Evolutionary conservation across 2,329 filamentous ascomycete species (phyloP).

Genomic region (Microdochium paspali): DNA sequence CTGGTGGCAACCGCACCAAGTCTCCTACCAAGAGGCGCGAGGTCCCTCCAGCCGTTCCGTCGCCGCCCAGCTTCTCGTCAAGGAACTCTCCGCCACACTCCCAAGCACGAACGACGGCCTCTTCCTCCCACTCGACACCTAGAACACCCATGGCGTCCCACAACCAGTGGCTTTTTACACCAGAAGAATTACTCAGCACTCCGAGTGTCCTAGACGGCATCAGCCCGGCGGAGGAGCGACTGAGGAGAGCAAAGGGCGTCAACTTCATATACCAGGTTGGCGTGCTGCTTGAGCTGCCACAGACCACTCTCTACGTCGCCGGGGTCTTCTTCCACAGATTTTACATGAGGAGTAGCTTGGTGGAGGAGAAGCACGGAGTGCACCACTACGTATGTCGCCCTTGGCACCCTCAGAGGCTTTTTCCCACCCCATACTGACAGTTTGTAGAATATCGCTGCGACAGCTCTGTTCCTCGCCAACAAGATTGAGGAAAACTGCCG

Average conservation of each 20-base stretch:
- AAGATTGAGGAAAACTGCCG: slow-evolving; percentile 97
- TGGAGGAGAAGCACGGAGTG: slow-evolving; percentile 63
- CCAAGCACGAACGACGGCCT: slow-evolving; percentile 30
- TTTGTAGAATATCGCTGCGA: slow-evolving; percentile 70
- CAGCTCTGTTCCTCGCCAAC: slow-evolving; percentile 84
- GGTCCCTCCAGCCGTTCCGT: slow-evolving; percentile 52
- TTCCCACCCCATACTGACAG: not conserved
- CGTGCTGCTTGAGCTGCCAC: slow-evolving; percentile 83
- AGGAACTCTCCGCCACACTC: slow-evolving; percentile 42
- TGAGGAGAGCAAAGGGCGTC: slow-evolving; percentile 79
- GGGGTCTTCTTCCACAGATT: slow-evolving; percentile 94
- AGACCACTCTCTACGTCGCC: slow-evolving; percentile 85
- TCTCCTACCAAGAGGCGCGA: slow-evolving; percentile 42
- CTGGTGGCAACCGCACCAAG: slow-evolving; percentile 34
- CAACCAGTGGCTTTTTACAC: slow-evolving; percentile 74
- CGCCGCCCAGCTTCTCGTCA: slow-evolving; percentile 46
- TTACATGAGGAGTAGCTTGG: slow-evolving; percentile 82
- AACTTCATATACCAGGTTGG: slow-evolving; percentile 96
- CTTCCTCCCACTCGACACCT: not conserved
- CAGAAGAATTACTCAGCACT: slow-evolving; percentile 71
- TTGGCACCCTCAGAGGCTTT: not conserved
- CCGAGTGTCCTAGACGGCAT: slow-evolving; percentile 83
- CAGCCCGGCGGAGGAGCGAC: slow-evolving; percentile 64
- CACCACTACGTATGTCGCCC: slow-evolving; percentile 73
- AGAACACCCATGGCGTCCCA: not conserved